Evolutionary conservation across 225 moss, liverwort and hornwort species (phyloP).

Genomic region (Antitrichia curtipendula): DNA sequence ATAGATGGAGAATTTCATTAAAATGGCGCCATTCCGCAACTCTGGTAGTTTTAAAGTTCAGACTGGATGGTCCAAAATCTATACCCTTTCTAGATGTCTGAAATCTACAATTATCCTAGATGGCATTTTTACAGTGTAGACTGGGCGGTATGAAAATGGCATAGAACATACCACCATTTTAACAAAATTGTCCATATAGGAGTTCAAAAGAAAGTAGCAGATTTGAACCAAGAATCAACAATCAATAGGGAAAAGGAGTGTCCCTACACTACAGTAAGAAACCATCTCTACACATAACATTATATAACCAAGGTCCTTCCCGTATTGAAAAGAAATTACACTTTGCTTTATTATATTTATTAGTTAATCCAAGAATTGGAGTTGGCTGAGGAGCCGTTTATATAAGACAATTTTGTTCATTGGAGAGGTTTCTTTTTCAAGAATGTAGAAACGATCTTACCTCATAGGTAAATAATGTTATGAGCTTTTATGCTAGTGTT

Average conservation of each 20-base stretch:
- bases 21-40: no score
- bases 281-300: accelerated
- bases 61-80: no score
- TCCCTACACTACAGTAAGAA: accelerated
- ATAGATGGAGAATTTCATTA: no score
- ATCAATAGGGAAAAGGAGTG: background rate
- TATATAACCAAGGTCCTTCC: accelerated
- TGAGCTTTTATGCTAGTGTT: background rate
- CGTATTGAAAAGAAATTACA: accelerated
- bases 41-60: no score
- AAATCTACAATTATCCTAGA: no score
- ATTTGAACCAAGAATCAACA: background rate
- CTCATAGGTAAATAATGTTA: no score
- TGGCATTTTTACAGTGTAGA: no score
- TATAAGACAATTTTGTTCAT: background rate
- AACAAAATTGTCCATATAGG: no score
- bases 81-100: no score
- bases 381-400: background rate
- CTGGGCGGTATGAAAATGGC: no score
- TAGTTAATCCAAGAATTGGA: background rate
- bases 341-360: no score
- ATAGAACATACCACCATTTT: no score
- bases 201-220: background rate
- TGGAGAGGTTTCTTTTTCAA: background rate
- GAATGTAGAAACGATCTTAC: background rate